phyloP scores from a whole-genome alignment of 257 asterid species.

The Solanum verrucosum region DNA sequence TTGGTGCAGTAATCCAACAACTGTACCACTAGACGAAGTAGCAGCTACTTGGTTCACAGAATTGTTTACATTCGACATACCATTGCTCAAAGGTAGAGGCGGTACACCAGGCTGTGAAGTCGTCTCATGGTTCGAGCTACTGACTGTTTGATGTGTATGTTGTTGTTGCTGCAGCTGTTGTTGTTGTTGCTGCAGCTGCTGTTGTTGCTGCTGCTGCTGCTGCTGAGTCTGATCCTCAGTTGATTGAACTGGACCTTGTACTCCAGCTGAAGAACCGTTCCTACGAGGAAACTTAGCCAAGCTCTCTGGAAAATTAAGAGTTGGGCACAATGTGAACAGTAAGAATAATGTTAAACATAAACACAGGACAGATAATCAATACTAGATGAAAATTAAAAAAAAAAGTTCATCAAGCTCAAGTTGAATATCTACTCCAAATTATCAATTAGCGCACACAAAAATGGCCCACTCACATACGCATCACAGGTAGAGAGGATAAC shows the following conservation, averaged over 20 bases:
- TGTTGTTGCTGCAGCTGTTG: slow-evolving; percentile 26
- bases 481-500: background rate
- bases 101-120: slow-evolving; percentile 31
- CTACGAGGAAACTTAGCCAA: slow-evolving; percentile 83
- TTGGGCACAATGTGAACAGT: background rate
- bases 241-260: slow-evolving; percentile 56
- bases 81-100: slow-evolving; percentile 46
- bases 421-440: background rate
- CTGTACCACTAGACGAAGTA: slow-evolving; percentile 33
- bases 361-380: background rate
- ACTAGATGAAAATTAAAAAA: background rate
- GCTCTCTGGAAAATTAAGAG: slow-evolving; percentile 52
- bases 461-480: background rate
- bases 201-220: slow-evolving; percentile 36
- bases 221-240: slow-evolving; percentile 34
- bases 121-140: slow-evolving; percentile 42
- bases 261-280: slow-evolving; percentile 43
- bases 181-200: background rate
- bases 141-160: slow-evolving; percentile 36
- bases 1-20: slow-evolving; percentile 56
- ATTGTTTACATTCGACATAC: slow-evolving; percentile 35
- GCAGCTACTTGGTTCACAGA: slow-evolving; percentile 31
- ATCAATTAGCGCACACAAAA: background rate
- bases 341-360: background rate
- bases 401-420: background rate